Base-by-base conservation (phyloP, 2,329 filamentous ascomycete species). In the Phialophora tarda region DNA sequence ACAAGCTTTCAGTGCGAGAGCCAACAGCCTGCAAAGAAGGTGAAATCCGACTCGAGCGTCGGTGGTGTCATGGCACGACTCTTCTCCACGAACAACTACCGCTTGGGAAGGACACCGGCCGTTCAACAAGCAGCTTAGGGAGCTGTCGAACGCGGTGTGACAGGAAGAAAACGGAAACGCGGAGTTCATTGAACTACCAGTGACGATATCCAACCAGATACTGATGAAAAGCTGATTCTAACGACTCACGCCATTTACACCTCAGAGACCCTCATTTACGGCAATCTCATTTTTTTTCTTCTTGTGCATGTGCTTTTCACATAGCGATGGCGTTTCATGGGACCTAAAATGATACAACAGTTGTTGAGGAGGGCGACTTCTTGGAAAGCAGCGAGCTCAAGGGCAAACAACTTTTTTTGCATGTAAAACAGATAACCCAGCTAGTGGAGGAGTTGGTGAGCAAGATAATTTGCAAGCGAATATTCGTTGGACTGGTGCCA, bases 51-150 rank as follows among this genome's bases (percentile, higher is more conserved):
- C 30, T 70, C 70, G 24, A 72, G 76, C 44, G 72, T 73, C n/a
- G 74, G 76, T 26, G 77, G 80, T 30, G 75, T 81, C 30, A 78
- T 82, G 54, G 78, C 79, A 30, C 74, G 79, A 17, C 79, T 82
- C 70, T 74, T 82, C 56, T 79, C 79, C 7, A 76, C 79, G 0
- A 76, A 76, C 7, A 77, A 78, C 1, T 81, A 81, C 67, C 59
- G 70, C 44, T 47, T 72, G 2, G 70, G 69, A 47, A 66, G 71
- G 58, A 71, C 69, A 38, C 71, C 71, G 47, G 63, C 69, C 14
- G 44, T 61, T 26, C 59, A 61, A 44, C 71, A 71, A 44, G 68
- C 58, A 50, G 63, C 57, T 59, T 70, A 66, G 61, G 47, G 60
- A 26, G 58, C 51, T 65, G 34, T 23, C 21, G 28, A 56, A 28